Evolutionary conservation across 2,329 filamentous ascomycete genomes (phyloP).

Genomic region (Leptographium wingfieldii): DNA sequence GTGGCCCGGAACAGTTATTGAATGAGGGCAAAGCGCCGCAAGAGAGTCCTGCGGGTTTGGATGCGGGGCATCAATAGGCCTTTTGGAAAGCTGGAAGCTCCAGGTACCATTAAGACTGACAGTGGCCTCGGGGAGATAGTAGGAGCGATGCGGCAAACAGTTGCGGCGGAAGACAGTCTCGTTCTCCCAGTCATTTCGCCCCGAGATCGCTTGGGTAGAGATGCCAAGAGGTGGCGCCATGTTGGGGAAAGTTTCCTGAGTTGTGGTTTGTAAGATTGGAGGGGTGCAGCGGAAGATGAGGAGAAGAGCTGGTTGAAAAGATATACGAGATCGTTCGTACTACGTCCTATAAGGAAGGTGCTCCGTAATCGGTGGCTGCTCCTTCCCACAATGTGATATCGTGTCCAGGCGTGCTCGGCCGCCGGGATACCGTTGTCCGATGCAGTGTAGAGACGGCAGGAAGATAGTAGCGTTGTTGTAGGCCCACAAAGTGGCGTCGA

Average conservation of each 20-base stretch:
- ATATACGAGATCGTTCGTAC: too few relatives aligned
- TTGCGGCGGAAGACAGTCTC: conserved; percentile 46
- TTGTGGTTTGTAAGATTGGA: neutral
- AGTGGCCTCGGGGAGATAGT: conserved; percentile 40
- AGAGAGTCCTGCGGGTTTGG: neutral
- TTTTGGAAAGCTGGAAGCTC: conserved; percentile 39
- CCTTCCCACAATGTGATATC: too few relatives aligned
- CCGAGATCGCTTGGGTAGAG: neutral
- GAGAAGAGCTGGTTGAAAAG: neutral
- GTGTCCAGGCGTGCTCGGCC: too few relatives aligned
- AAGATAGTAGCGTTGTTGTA: neutral
- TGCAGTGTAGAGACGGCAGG: neutral
- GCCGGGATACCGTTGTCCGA: neutral
- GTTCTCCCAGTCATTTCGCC: conserved; percentile 47
- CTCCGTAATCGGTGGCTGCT: too few relatives aligned
- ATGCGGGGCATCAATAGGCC: conserved; percentile 26
- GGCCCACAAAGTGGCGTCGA: neutral
- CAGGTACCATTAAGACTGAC: conserved; percentile 42
- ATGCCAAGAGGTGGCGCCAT: neutral
- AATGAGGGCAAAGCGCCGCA: conserved; percentile 17
- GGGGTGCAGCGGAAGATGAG: neutral
- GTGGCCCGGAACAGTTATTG: conserved; percentile 49
- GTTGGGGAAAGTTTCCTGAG: neutral
- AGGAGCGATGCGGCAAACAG: conserved; percentile 41
- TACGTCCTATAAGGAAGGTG: too few relatives aligned